Percentiles rank a stretch among this genome's conserved stretches.
phyloP scores from a whole-genome alignment of 2,329 filamentous ascomycete genomes.

The Botrytis tulipae region DNA sequence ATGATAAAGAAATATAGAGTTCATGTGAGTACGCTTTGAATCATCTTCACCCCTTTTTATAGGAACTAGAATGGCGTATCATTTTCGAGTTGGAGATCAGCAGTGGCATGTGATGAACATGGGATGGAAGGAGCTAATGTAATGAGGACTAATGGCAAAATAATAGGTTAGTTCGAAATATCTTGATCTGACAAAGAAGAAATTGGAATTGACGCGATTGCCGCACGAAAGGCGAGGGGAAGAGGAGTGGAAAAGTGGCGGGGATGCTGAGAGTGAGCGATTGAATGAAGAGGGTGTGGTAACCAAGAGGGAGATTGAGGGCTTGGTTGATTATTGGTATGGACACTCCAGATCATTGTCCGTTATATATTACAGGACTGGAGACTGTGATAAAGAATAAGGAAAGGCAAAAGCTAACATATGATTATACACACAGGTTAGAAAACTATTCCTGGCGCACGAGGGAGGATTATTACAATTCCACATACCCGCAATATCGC shows the following conservation, averaged over 20 bases:
- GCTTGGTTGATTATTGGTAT: constrained; percentile 64
- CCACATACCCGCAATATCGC: constrained; percentile 61
- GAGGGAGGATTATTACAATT: constrained; percentile 58
- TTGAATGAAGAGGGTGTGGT: constrained; percentile 49
- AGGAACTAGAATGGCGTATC: not conserved
- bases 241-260: not conserved
- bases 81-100: not conserved
- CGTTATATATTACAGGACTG: not conserved
- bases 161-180: constrained; percentile 63
- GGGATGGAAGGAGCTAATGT: not conserved
- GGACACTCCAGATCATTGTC: constrained; percentile 27
- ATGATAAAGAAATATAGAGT: constrained; percentile 53
- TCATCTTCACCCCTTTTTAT: not conserved
- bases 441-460: constrained; percentile 64
- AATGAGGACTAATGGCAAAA: not conserved
- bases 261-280: not conserved
- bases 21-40: constrained; percentile 46
- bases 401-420: not conserved
- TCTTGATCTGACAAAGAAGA: constrained; percentile 64
- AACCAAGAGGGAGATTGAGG: constrained; percentile 61
- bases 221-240: constrained; percentile 50
- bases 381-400: not conserved
- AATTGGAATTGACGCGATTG: constrained; percentile 64
- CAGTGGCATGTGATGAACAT: not conserved
- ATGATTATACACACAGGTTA: constrained; percentile 47